These are phyloP conservation scores for Dichotomocladium elegans DNA, from an alignment of 371 early-diverging fungal species.

Conservation along the genomic window DNA sequence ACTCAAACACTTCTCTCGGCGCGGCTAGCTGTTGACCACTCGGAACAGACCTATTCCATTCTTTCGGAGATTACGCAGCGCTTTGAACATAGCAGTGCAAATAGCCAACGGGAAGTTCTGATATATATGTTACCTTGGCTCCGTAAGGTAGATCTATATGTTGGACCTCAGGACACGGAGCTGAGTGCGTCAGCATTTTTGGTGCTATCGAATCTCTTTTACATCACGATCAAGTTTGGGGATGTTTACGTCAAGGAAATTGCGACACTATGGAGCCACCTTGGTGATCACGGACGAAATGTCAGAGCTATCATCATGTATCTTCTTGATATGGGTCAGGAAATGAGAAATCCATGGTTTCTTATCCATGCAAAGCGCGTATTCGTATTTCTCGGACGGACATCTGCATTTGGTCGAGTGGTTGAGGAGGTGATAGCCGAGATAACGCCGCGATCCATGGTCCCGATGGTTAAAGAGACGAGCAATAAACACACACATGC, in stretches of 20 bases:
- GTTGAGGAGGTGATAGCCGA: conserved; percentile 63
- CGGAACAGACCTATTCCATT: conserved; percentile 69
- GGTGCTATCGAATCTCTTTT: conserved; percentile 80
- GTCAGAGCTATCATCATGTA: conserved; percentile 70
- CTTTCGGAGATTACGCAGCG: conserved; percentile 78
- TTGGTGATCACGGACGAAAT: conserved; percentile 67
- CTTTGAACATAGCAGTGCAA: conserved; percentile 64
- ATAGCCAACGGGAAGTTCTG: conserved; percentile 66
- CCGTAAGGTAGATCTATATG: conserved; percentile 65
- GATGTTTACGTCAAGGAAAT: conserved; percentile 75
- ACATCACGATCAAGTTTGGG: conserved; percentile 79
- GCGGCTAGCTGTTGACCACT: conserved; percentile 61
- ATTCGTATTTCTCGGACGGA: conserved; percentile 76
- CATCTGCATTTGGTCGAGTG: conserved; percentile 55
- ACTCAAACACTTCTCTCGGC: conserved; percentile 71
- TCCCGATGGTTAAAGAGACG: conserved; percentile 58
- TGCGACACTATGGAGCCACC: conserved; percentile 78
- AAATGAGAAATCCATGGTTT: conserved; percentile 76
- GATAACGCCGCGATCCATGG: conserved; percentile 77
- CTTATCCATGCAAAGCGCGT: conserved; percentile 78
- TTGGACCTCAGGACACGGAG: conserved; percentile 47
- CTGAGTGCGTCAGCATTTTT: conserved; percentile 57
- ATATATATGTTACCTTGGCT: conserved; percentile 86
- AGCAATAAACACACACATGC: conserved; percentile 39
- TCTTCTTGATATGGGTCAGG: conserved; percentile 68